Evolutionary conservation across 768 basidiomycete genomes (phyloP).

Genomic region (Hygrocybe punicea): DNA sequence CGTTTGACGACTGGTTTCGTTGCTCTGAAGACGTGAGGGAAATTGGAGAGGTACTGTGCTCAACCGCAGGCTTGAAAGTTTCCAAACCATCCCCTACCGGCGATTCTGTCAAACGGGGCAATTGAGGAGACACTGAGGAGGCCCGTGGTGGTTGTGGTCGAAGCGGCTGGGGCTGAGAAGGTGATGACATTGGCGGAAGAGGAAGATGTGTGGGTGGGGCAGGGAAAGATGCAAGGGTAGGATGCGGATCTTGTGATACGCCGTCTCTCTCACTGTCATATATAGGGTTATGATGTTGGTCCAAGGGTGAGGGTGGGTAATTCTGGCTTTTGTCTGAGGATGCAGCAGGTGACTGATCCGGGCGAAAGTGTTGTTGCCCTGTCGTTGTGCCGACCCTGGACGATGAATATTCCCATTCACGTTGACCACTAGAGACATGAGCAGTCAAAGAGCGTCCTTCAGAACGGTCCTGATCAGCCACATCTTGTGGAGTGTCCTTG

Average conservation of each 20-base stretch:
- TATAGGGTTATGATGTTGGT: conserved; percentile 35
- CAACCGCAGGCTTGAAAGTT: neutral
- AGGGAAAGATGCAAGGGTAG: conserved; percentile 71
- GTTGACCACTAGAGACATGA: neutral
- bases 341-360: conserved; percentile 3
- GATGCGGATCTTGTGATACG: conserved; percentile 44
- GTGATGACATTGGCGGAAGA: conserved; percentile 33
- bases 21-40: neutral
- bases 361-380: neutral
- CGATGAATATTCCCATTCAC: conserved; percentile 1
- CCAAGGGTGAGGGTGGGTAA: conserved; percentile 28
- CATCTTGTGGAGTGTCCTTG: conserved; percentile 1
- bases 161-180: conserved; percentile 23
- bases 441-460: conserved; percentile 2
- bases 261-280: conserved; percentile 41
- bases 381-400: neutral
- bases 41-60: neutral
- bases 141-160: conserved; percentile 15
- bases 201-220: conserved; percentile 68
- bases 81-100: conserved; percentile 5
- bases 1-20: neutral
- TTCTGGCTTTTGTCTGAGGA: neutral
- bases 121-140: conserved; percentile 24
- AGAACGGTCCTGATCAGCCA: conserved; percentile 7
- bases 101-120: conserved; percentile 23